Base-by-base conservation (phyloP, 345 rosid species). In the Linum tenue region DNA sequence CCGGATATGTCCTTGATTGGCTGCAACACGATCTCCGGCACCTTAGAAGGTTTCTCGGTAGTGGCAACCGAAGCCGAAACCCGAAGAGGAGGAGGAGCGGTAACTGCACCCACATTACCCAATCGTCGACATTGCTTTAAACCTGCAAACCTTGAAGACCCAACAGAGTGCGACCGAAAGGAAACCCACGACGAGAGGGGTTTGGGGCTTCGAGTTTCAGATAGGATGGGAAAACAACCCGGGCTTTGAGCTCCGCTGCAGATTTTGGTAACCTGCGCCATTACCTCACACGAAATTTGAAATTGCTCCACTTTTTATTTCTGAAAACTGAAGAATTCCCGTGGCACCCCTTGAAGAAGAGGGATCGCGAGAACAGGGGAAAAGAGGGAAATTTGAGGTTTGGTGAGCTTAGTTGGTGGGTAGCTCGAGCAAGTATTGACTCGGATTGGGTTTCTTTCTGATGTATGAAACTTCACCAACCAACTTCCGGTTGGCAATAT, bases 1-100 rank as follows among this genome's bases (percentile, higher is more conserved):
- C 97, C 97, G 16, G 90, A 90, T 65, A 90, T 90, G 69, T 90
- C 90, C 44, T 70, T 79, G 58, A 92, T 92, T 72, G 97, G 97
- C 63, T 86, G 87, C 79, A 92, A 70, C 41, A 88, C 82, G 60
- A 90, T 82, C 78, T 90, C 91, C 35, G 96, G 82, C 3, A 83
- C 85, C 57, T 69, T 69, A 10, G 87, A 83, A 38, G 86, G 81
- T 65, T 84, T 92, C 81, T 84, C 90, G 0, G 96, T 65, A 6
- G 87, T 75, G 59, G 83, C 84, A 22, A 75, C 81, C 48, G 90
- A 83, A 68, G 88, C 88, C 8, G 78, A 75, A 35, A 75, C 79
- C 50, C 50, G 40, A 10, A 56, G 62, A 39, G 63, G 68, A 16
- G 56, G 35, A 62, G 62, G 64, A n/a, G 77, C 77, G 15, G 71